Evolutionary conservation across 176 grass and related monocot species (phyloP).

Genomic region (Chrysopogon serrulatus): DNA sequence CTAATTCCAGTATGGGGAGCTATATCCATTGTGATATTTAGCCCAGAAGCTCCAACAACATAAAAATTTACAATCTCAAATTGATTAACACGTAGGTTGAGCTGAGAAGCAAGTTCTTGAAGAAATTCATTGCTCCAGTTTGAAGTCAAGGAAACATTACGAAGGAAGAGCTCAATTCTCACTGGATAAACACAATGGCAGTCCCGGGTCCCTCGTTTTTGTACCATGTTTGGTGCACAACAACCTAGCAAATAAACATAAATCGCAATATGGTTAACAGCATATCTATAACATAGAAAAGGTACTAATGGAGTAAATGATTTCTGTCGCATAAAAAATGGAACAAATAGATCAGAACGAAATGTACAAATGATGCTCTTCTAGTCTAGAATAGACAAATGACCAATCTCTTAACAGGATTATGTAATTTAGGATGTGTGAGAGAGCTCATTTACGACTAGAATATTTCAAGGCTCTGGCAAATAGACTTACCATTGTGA

Average conservation of each 20-base stretch:
- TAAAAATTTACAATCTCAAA: constrained; percentile 97
- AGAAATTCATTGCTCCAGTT: constrained; percentile 90
- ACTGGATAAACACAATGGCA: constrained; percentile 93
- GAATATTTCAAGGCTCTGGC: constrained; percentile 5
- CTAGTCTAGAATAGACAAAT: background rate
- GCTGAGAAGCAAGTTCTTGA: constrained; percentile 74
- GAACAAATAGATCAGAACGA: background rate
- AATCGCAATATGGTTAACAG: background rate
- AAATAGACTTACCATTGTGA: constrained; percentile 47
- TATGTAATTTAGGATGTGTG: background rate
- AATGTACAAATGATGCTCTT: background rate
- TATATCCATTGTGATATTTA: constrained; percentile 99
- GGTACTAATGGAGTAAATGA: background rate
- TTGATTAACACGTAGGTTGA: constrained; percentile 54
- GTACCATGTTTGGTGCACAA: constrained; percentile 89
- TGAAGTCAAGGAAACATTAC: constrained; percentile 81
- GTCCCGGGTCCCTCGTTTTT: constrained; percentile 41
- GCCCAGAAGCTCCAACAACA: constrained; percentile 91
- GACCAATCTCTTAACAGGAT: background rate
- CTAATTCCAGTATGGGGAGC: constrained; percentile 81
- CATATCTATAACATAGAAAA: background rate
- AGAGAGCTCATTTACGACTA: constrained; percentile 16
- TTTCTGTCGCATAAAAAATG: background rate
- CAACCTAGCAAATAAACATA: constrained; percentile 49
- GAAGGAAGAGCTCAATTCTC: constrained; percentile 90